Evolutionary conservation across 345 rosid genomes (phyloP), one percentile per base, ranked within the genome.

Genomic region (Punica granatum): DNA sequence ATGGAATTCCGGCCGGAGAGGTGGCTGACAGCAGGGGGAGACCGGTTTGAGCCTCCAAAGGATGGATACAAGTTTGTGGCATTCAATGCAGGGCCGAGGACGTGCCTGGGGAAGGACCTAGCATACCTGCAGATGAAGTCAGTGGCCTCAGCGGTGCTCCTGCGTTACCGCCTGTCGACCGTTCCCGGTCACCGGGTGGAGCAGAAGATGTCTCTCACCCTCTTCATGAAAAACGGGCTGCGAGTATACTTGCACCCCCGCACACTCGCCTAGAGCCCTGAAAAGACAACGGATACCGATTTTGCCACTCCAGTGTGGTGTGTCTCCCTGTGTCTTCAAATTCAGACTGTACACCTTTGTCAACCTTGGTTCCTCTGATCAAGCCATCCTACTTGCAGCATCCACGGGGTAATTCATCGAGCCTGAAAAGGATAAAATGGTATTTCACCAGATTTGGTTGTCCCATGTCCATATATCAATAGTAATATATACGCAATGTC

Each of bases 61-160:
- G 98, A 92, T 32, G 81, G 92, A 9, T 92, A 83, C 75, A 92
- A 85, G 83, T 92, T 92, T 35, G 88, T 90, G 46, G 85, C 98
- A 19, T 92, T 92, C 37, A 92, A 92, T 44, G 98, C 90, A 0
- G 97, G 97, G 66, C 98, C 98, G 35, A 84, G 98, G 72, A 92
- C 86, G 64, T 92, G 98, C 59, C 81, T 92, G 34, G 98, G 98
- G 34, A 92, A 92, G 78, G 98, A 92, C 75, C 74, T 92, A 70
- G 97, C 98, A 41, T 92, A 92, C 73, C 72, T 85, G 64, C 98
- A 88, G 70, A 90, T 92, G 98, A 92, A 92, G 76, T 90, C 98
- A 0, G 91, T 84, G 74, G 97, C 95, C n/a, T 82, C 95, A 0
- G 97, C 97, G 0, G 89, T 92, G 65, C 85, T 92, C 54, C 76